These are phyloP conservation scores for Xylaria sp. DNA, from an alignment of 2,329 filamentous ascomycete species.

Conservation along the genomic window DNA sequence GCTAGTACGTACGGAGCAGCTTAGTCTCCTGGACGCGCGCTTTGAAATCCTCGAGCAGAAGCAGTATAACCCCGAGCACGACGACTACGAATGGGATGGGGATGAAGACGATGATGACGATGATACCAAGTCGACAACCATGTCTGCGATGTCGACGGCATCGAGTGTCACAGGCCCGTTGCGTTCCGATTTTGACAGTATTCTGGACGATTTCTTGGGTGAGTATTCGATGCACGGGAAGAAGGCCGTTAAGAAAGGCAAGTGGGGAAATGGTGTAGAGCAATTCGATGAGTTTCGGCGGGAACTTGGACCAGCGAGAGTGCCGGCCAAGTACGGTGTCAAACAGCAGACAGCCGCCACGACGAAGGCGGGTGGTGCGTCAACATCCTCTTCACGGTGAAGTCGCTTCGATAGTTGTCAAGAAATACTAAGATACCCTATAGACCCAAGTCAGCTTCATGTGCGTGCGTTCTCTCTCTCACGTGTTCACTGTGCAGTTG, in stretches of 20 bases:
- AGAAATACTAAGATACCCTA: constrained; percentile 32
- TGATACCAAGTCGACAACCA: constrained; percentile 44
- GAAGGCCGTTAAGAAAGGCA: constrained; percentile 80
- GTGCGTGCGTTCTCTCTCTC: background rate
- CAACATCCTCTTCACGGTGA: constrained; percentile 36
- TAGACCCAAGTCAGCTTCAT: constrained; percentile 18
- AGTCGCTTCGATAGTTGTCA: background rate
- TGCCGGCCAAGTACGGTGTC: constrained; percentile 52
- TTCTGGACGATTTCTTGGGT: constrained; percentile 93
- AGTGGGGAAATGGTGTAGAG: constrained; percentile 81
- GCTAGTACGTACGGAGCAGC: constrained; percentile 85
- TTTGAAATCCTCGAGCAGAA: constrained; percentile 92
- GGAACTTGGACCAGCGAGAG: constrained; percentile 79
- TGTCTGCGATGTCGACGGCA: constrained; percentile 69
- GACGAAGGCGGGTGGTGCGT: constrained; percentile 62
- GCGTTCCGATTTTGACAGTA: constrained; percentile 82
- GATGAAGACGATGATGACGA: constrained; percentile 61
- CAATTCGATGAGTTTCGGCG: constrained; percentile 90
- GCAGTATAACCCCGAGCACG: constrained; percentile 65
- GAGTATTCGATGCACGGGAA: constrained; percentile 77
- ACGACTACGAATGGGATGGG: constrained; percentile 59
- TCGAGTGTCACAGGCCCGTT: constrained; percentile 76
- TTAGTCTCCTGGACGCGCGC: constrained; percentile 84
- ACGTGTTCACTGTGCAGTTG: constrained; percentile 2
- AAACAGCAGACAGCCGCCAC: constrained; percentile 67